Evolutionary conservation across 1,284 basidiomycete species (phyloP).

Genomic region (Gymnopus androsaceus): DNA sequence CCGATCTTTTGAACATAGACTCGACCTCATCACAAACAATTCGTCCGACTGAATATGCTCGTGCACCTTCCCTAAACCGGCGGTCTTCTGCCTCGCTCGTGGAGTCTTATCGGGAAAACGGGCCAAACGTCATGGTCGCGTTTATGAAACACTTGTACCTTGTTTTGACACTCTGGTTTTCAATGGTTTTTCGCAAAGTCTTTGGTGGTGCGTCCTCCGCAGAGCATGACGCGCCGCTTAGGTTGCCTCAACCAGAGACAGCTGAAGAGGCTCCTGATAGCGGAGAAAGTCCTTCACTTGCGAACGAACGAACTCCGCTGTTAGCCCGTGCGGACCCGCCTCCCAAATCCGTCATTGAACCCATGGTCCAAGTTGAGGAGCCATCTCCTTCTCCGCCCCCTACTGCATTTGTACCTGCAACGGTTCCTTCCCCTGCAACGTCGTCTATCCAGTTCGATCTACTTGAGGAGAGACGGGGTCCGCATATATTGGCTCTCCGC

Average conservation of each 20-base stretch:
- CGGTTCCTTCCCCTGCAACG: not conserved
- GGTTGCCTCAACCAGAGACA: not conserved
- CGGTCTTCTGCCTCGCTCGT: not conserved
- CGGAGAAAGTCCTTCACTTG: not conserved
- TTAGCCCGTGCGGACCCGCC: slow-evolving; percentile 4
- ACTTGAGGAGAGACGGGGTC: not conserved
- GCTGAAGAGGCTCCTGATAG: not conserved
- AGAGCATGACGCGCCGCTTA: not conserved
- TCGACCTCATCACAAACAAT: slow-evolving; percentile 3
- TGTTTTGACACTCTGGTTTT: slow-evolving; percentile 7
- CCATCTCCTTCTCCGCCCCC: not conserved
- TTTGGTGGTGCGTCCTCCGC: not conserved
- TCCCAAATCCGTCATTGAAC: not conserved
- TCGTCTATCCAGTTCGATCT: not conserved
- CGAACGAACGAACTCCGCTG: slow-evolving; percentile 14
- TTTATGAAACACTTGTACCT: slow-evolving; percentile 7
- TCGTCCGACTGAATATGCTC: not conserved
- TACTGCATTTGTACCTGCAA: not conserved
- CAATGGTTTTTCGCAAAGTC: slow-evolving; percentile 4
- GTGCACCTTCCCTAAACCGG: not conserved
- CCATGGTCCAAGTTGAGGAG: not conserved
- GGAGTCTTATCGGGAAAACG: not conserved
- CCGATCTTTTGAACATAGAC: not conserved
- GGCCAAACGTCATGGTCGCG: not conserved
- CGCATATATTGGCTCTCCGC: not conserved